Base-by-base conservation (phyloP, 805 yeast genomes). In the Myxozyma nipponensis region DNA sequence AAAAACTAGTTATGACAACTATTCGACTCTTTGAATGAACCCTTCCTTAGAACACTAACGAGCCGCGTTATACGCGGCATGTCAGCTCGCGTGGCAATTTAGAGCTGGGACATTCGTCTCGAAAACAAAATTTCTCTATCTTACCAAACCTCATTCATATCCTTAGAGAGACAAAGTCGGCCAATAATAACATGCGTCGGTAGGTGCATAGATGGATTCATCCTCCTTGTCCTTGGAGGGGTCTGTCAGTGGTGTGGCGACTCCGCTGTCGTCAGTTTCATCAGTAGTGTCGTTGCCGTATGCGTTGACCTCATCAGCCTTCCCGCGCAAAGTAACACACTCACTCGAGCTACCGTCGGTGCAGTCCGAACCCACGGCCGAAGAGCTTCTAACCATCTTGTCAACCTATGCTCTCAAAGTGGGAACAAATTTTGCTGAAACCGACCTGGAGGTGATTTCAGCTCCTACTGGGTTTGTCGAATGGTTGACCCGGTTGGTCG, bases 271-370 rank as follows among this genome's bases (percentile, higher is more conserved):
- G 10, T 19, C 46, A 9, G 17, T 42, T 4, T 37, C 43, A 21
- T 45, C 49, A 13, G 28, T 28, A 9, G 39, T 46, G 13, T 52
- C 56, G 19, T n/a, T 45, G 13, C 54, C 57, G 5, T 23, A 26
- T 5, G 36, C 17, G 9, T 30, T 49, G 23, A 41, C 54, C 6
- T 49, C 51, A 10, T 46, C 43, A 6, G 56, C 45, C 7, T 52
- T 49, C 26, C 25, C 57, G 38, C 50, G 50, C 7, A 38, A 28
- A 2, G 35, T 37, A 3, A 32, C 46, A 3, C 57, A 53, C 25
- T 44, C 50, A 7, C 45, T 54, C 6, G 58, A 54, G 38, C 35
- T 54, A 9, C 58, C 58, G n/a, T 25, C 39, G 2, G 2, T 48
- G 9, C 39, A 35, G 13, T 24, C 45, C 4, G 7, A 21, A 5